Evolutionary conservation across 768 basidiomycete genomes (phyloP).

Genomic region (Hygrocybe coccinea): DNA sequence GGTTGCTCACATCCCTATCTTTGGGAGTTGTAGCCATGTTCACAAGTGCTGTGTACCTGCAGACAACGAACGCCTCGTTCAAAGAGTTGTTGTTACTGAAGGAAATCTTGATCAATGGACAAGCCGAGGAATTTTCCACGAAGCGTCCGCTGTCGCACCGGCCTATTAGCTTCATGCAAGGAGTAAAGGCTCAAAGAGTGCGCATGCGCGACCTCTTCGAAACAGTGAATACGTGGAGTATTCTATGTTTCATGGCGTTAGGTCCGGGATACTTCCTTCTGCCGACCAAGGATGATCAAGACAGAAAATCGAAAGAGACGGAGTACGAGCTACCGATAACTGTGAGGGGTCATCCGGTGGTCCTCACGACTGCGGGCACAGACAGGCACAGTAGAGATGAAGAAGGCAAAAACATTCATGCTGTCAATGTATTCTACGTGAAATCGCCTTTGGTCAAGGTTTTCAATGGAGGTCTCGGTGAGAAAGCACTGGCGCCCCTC

Average conservation of each 20-base stretch:
- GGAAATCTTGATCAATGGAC: constrained; percentile 3
- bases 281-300: neutral
- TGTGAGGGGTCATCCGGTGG: neutral
- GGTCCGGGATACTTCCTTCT: neutral
- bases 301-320: neutral
- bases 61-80: neutral
- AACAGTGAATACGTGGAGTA: neutral
- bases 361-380: constrained; percentile 1
- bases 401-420: neutral
- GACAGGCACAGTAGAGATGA: neutral
- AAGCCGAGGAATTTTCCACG: neutral
- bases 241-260: neutral
- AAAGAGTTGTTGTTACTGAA: neutral
- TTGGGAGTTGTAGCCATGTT: neutral
- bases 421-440: neutral
- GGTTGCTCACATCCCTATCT: neutral
- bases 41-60: neutral
- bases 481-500: too few species aligned
- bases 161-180: constrained; percentile 2
- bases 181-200: neutral
- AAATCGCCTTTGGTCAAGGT: neutral
- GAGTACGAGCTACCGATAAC: neutral
- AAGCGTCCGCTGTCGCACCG: neutral
- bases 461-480: too few species aligned
- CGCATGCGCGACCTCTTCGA: neutral